Evolutionary conservation across 2,329 filamentous ascomycete genomes (phyloP), one percentile per base, ranked within the genome.

Genomic region (Pyrenophora seminiperda): DNA sequence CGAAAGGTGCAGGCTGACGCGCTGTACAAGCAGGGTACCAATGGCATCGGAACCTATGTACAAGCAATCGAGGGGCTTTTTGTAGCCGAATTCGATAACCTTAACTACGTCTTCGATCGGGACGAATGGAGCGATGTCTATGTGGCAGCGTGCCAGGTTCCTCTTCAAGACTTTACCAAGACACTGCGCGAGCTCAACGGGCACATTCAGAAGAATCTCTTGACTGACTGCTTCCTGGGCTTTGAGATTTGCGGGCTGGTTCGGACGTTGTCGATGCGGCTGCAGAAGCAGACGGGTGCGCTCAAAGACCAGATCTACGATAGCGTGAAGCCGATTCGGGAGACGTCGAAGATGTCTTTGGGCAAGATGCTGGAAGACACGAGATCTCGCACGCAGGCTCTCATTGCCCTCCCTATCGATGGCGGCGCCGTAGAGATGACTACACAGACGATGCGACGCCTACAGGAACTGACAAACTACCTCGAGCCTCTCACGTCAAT

Each of bases 241-340:
- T 99, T 96, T 71, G 94, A 99, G 70, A 90, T 97, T 24, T 90
- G 95, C 24, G 93, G 96, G 65, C 90, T 97, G 53, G 85, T 97
- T 38, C 89, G 90, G 0, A 83, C 82, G 10, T 80, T 96, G 39
- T 91, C 91, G 2, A 87, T 86, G 47, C 86, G 88, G 31, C 77
- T 99, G 3, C 93, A 96, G 56, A 82, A 83, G 4, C 86, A 88
- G 54, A 96, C 91, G 0, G 91, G 91, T 2, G 91, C 96, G 65
- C 80, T 97, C 50, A 96, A 96, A 70, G 79, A 83, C 22, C 83
- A 90, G 5, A 83, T 99, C 42, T 87, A 90, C 4, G 90, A 95
- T 46, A 90, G 91, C 7, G 77, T 97, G 11, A 91, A 94, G 63
- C 94, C 94, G 1, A 84, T 97, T 9, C 85, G 92, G 15, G 93